phyloP scores from a whole-genome alignment of 163 green algal genomes.

The Botryococcus braunii region DNA sequence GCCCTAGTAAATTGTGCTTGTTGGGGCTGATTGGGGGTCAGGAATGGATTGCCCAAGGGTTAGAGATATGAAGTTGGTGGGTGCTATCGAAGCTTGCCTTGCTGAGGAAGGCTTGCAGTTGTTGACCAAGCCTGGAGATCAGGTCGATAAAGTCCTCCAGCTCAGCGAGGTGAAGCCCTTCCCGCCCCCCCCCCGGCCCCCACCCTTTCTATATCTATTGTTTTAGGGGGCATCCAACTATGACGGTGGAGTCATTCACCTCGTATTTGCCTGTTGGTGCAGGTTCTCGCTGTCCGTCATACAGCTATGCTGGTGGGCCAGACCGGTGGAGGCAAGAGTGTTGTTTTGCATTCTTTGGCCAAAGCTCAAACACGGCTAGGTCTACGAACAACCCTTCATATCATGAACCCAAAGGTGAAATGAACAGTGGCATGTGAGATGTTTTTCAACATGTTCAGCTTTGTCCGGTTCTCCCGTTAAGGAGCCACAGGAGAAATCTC shows the following conservation, averaged over 20 bases:
- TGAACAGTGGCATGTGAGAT: no score
- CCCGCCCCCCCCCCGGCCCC: no score
- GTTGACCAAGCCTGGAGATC: slow-evolving; percentile 27
- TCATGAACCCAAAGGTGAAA: slow-evolving; percentile 77
- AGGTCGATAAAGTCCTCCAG: slow-evolving; percentile 84
- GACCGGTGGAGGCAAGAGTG: slow-evolving; percentile 75
- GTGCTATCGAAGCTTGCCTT: slow-evolving; percentile 73
- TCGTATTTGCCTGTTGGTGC: background rate
- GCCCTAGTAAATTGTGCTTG: no score
- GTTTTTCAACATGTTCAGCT: no score
- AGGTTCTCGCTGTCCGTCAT: slow-evolving; percentile 67
- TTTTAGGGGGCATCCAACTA: no score
- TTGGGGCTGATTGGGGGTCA: slow-evolving; percentile 15
- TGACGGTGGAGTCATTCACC: no score
- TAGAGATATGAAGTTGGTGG: slow-evolving; percentile 73
- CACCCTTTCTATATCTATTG: no score
- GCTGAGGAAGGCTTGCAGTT: slow-evolving; percentile 62
- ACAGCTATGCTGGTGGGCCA: slow-evolving; percentile 84
- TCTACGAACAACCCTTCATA: slow-evolving; percentile 62
- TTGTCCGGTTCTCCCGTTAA: no score
- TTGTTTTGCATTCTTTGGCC: slow-evolving; percentile 72
- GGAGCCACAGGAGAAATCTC: no score
- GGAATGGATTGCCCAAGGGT: slow-evolving; percentile 75
- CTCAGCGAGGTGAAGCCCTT: slow-evolving; percentile 67
- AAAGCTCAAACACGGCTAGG: slow-evolving; percentile 67